Evolutionary conservation across 2,329 filamentous ascomycete species (phyloP), one percentile per base, ranked within the genome.

Genomic region (Botrytis pseudocinerea): DNA sequence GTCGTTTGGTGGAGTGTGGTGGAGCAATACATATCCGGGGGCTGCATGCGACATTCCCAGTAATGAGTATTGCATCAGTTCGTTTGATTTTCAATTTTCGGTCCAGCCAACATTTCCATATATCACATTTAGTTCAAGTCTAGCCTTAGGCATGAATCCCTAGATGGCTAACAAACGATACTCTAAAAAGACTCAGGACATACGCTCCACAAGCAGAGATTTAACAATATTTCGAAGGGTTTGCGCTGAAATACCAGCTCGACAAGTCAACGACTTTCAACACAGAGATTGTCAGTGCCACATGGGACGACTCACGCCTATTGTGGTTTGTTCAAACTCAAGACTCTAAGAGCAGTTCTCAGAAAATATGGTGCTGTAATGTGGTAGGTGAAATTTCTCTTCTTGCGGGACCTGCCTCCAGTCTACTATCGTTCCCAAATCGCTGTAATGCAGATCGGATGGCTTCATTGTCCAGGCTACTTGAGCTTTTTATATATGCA

Each of bases 11-110:
- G 66, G 66, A 40, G 54, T 61, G 14, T 69, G 66, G 66, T 59
- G 51, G 51, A 46, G 28, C 16, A 69, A 69, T 54, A 69, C 54
- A 44, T 69, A 69, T 61, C 66, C 54, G n/a, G 66, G 66, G 38
- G 66, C 54, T 69, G 51, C 51, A 42, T 69, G 66, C 57, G 66
- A 69, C 42, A 61, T 69, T 46, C 66, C 66, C 42, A 59, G 38
- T 69, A 32, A 60, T 18, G 25, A 44, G 32, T 32, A 69, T 44
- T 46, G 32, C 14, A 59, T 69, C n/a, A 69, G 35, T 42, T 69
- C 14, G 32, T 51, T 54, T 59, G 18, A 44, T 25, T 59, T 59
- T 61, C 66, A 51, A 51, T 68, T 46, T 68, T 46, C 46, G 64
- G 54, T 59, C 28, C 54, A 59, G 54, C 28, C 54, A 59, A 59